Evolutionary conservation across 2,329 filamentous ascomycete genomes (phyloP).

Genomic region (Aspergillus viridinutans): DNA sequence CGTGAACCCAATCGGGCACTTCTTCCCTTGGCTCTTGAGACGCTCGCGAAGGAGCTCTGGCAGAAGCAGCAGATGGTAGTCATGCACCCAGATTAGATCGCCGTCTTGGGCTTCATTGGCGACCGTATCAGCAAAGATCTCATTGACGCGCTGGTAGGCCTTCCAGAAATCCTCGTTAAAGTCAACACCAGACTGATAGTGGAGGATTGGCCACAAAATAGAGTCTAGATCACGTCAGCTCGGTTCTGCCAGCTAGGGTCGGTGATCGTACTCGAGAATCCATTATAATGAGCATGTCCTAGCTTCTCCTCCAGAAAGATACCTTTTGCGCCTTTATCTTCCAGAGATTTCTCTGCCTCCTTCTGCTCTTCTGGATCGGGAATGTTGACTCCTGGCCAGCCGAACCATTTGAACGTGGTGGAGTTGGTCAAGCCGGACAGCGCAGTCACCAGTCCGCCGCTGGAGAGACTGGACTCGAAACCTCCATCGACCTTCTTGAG

Average conservation of each 20-base stretch:
- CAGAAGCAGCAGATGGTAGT: conserved; percentile 95
- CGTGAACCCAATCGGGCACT: conserved; percentile 92
- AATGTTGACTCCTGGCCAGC: conserved; percentile 86
- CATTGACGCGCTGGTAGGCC: conserved; percentile 84
- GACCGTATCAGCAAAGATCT: conserved; percentile 79
- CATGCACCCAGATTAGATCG: conserved; percentile 91
- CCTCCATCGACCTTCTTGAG: conserved; percentile 80
- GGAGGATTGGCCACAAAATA: conserved; percentile 93
- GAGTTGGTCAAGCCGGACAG: conserved; percentile 83
- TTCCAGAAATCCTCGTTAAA: conserved; percentile 87
- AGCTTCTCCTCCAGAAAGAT: conserved; percentile 85
- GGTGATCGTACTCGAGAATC: conserved; percentile 69
- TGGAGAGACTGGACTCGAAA: conserved; percentile 84
- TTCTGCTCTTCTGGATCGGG: conserved; percentile 67
- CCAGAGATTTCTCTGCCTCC: conserved; percentile 65
- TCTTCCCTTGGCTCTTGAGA: conserved; percentile 64
- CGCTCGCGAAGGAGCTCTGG: conserved; percentile 77
- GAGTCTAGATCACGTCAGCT: conserved; percentile 57
- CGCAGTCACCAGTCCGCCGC: conserved; percentile 84
- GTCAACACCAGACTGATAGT: conserved; percentile 92
- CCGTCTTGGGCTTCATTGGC: conserved; percentile 76
- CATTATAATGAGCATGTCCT: conserved; percentile 90
- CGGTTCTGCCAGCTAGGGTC: not conserved
- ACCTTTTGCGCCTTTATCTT: conserved; percentile 76
- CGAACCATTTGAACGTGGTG: conserved; percentile 91